Base-by-base conservation (phyloP, 192 early-diverging fungal species). In the Radiomyces spectabilis region DNA sequence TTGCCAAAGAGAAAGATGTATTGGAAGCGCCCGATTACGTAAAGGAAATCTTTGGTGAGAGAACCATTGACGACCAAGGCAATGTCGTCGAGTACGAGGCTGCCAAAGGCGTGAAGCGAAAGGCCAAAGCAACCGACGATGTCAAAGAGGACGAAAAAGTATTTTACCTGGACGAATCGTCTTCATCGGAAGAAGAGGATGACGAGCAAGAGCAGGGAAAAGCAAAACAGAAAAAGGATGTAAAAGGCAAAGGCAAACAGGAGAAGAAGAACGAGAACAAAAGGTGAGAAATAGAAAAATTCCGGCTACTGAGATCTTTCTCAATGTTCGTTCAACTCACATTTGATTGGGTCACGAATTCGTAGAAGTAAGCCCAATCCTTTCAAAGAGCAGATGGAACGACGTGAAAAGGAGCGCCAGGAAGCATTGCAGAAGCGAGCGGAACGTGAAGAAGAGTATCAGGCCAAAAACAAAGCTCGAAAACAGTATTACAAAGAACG, bases 41-140 rank as follows among this genome's bases (percentile, higher is more conserved):
- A 1, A 70, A 70, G 51, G 57, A 70, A 19, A 70, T 70, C 34
- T 70, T 70, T 60, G 47, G 46, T 29, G 68, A 61, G 38, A 39
- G 31, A 41, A 69, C 67, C 13, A 69, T 69, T 29, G 67, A 63
- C 25, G 63, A 61, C n/a, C 51, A 70, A 10, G 68, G 62, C 22
- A 70, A 70, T 10, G 53, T 65, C 2, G 57, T 70, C 0, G 53
- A 70, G n/a, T 70, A 59, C 31, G 7, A 22, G 13, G 25, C 46
- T 3, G 30, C 22, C 19, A 30, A 26, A 6, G 30, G 42, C 30
- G 32, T 18, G 38, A 57, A 48, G 31, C 47, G 53, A 30, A 55
- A 57, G 34, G 21, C 27, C 44, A 40, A 47, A 1, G 37, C 49
- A 38, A 50, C 13, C 8, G 34, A 38, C 15, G 40, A 37, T 10